These are phyloP conservation scores for Chrysochromulina tobinii DNA, from an alignment of 78 protist species.

Conservation along the genomic window DNA sequence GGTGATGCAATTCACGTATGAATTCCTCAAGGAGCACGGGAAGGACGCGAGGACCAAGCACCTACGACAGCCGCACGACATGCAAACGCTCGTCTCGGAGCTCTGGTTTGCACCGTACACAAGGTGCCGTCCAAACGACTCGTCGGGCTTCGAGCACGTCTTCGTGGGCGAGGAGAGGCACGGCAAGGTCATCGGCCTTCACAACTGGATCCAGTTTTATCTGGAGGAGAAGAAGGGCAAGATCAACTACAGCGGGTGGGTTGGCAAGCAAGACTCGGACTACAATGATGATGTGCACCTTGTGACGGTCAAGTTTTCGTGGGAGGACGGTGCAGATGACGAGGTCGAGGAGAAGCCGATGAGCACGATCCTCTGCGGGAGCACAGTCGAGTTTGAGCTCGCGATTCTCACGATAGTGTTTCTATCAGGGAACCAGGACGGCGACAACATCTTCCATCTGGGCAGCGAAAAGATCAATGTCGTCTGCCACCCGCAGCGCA, in stretches of 20 bases:
- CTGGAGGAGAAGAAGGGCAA: slow-evolving; percentile 29
- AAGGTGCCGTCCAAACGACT: not conserved
- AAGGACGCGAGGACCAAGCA: not conserved
- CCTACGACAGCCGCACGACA: not conserved
- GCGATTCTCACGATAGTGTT: not conserved
- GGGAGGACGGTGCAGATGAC: not conserved
- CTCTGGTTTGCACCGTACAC: not conserved
- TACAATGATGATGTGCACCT: slow-evolving; percentile 15
- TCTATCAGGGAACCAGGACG: slow-evolving; percentile 5
- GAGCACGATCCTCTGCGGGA: slow-evolving; percentile 32
- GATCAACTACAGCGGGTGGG: slow-evolving; percentile 25
- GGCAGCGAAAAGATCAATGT: not conserved
- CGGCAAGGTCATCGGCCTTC: slow-evolving; percentile 18
- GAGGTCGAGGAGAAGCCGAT: slow-evolving; percentile 15
- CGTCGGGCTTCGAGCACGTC: slow-evolving; percentile 35
- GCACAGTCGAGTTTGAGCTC: slow-evolving; percentile 26
- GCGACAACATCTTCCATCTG: not conserved
- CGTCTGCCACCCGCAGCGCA: not conserved
- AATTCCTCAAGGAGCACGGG: not conserved
- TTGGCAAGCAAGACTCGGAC: not conserved
- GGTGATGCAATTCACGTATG: not conserved
- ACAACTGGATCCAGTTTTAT: slow-evolving; percentile 20
- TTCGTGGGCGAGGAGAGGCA: slow-evolving; percentile 33
- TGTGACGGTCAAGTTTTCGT: slow-evolving; percentile 23
- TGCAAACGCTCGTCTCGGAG: not conserved